A percentile compares a stretch with the other conserved stretches of the same genome.
phyloP scores from a whole-genome alignment of 2,329 filamentous ascomycete genomes.

The Aspergillus pseudonomiae region DNA sequence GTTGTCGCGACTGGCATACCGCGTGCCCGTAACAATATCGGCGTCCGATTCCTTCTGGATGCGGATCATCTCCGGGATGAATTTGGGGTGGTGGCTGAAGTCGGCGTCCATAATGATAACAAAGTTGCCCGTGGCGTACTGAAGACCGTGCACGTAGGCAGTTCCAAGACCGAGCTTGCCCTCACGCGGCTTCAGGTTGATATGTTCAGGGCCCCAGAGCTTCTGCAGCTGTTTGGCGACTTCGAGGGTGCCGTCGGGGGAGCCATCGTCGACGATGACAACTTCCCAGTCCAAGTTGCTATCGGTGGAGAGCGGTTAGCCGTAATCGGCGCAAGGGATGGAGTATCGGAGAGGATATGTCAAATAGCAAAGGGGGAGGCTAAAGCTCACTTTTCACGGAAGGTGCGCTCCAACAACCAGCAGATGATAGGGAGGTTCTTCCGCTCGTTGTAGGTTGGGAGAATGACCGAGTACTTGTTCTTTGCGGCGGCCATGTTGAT shows the following conservation, averaged over 20 bases:
- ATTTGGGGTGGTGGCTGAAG: conserved; percentile 98
- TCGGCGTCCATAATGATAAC: conserved; percentile 99
- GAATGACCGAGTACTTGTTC: conserved; percentile 94
- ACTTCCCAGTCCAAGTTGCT: conserved; percentile 96
- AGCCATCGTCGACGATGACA: conserved; percentile 97
- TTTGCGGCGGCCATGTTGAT: conserved; percentile 44
- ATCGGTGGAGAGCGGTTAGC: conserved; percentile 2
- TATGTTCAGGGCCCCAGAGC: conserved; percentile 73
- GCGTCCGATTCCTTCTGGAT: conserved; percentile 77
- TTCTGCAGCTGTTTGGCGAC: conserved; percentile 88
- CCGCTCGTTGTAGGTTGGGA: conserved; percentile 98
- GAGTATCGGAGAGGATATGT: neutral
- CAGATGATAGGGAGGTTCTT: conserved; percentile 94
- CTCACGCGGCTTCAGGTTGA: conserved; percentile 82
- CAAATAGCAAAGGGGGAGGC: conserved; percentile 3
- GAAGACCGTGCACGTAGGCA: conserved; percentile 90
- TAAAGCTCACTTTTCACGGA: conserved; percentile 76
- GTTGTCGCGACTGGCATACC: conserved; percentile 76
- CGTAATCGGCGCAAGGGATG: neutral
- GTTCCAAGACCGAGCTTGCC: conserved; percentile 98
- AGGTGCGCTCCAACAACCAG: conserved; percentile 91
- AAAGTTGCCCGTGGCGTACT: conserved; percentile 88
- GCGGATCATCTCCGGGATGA: conserved; percentile 91
- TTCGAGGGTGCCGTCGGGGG: conserved; percentile 90
- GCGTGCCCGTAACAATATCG: conserved; percentile 95